Percentiles rank a stretch among this genome's conserved stretches.
Conservation (phyloP, 2,329 filamentous ascomycete species). For the Scedosporium minutisporum region DNA sequence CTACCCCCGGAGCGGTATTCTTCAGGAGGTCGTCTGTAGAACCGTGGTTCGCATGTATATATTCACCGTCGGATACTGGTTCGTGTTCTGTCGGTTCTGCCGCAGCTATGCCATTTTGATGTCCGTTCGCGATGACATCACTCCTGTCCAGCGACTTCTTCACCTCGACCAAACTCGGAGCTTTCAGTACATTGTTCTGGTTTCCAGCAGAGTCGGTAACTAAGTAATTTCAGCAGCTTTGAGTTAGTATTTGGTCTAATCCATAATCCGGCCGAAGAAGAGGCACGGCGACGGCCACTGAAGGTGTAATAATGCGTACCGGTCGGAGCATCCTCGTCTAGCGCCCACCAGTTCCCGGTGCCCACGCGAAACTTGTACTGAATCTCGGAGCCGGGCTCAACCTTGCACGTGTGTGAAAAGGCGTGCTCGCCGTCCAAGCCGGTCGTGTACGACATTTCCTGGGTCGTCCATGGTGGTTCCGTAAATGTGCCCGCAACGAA, state of each 20-base stretch:
- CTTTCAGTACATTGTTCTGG: slow-evolving; percentile 35
- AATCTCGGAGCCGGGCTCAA: slow-evolving; percentile 48
- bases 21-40: background rate
- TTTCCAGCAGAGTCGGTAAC: slow-evolving; percentile 36
- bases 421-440: slow-evolving; percentile 42
- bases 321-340: slow-evolving; percentile 52
- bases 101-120: background rate
- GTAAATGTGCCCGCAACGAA: slow-evolving; percentile 63
- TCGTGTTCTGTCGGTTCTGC: background rate
- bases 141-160: background rate
- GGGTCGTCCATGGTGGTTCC: slow-evolving; percentile 53
- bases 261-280: background rate
- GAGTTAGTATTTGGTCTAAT: background rate
- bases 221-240: slow-evolving; percentile 9
- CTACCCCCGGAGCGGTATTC: background rate
- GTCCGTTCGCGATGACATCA: background rate
- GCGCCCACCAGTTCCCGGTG: slow-evolving; percentile 57
- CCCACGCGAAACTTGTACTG: slow-evolving; percentile 70
- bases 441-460: slow-evolving; percentile 52
- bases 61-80: background rate
- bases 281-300: background rate
- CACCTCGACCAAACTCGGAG: background rate
- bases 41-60: background rate
- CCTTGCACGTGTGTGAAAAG: slow-evolving; percentile 48
- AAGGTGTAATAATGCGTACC: slow-evolving; percentile 31